These are phyloP conservation scores for Epichloe sp. DNA, from an alignment of 2,329 filamentous ascomycete genomes.

Conservation along the genomic window DNA sequence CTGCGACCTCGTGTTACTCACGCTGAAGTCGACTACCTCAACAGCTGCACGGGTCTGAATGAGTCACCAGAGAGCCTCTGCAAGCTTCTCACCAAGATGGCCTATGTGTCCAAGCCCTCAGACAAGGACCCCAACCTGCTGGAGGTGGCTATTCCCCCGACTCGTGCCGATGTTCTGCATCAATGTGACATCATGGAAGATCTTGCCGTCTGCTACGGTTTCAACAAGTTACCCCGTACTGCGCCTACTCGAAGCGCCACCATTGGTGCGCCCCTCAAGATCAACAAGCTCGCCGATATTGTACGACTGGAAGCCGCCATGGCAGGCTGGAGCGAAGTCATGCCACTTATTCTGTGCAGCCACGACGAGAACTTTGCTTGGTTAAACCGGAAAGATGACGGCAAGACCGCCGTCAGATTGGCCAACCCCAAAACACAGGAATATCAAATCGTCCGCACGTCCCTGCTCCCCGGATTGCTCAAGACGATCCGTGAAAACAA, in stretches of 20 bases:
- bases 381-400: conserved; percentile 83
- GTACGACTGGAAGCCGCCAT: conserved; percentile 80
- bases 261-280: conserved; percentile 75
- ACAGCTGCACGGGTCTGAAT: conserved; percentile 74
- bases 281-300: conserved; percentile 94
- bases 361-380: conserved; percentile 97
- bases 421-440: conserved; percentile 89
- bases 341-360: conserved; percentile 92
- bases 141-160: conserved; percentile 79
- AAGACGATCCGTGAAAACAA: conserved; percentile 95
- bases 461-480: conserved; percentile 70
- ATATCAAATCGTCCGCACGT: conserved; percentile 87
- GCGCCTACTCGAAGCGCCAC: conserved; percentile 79
- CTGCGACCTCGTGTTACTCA: conserved; percentile 63
- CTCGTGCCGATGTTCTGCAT: conserved; percentile 86
- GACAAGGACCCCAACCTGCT: conserved; percentile 54
- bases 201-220: conserved; percentile 89
- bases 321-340: conserved; percentile 91
- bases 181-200: conserved; percentile 99
- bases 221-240: conserved; percentile 83
- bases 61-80: conserved; percentile 65
- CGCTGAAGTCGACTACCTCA: conserved; percentile 86
- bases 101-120: conserved; percentile 68
- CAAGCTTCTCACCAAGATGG: conserved; percentile 77
- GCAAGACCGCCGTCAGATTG: conserved; percentile 67